Evolutionary conservation across 805 yeast species (phyloP).

Genomic region (Lipomyces starkeyi): DNA sequence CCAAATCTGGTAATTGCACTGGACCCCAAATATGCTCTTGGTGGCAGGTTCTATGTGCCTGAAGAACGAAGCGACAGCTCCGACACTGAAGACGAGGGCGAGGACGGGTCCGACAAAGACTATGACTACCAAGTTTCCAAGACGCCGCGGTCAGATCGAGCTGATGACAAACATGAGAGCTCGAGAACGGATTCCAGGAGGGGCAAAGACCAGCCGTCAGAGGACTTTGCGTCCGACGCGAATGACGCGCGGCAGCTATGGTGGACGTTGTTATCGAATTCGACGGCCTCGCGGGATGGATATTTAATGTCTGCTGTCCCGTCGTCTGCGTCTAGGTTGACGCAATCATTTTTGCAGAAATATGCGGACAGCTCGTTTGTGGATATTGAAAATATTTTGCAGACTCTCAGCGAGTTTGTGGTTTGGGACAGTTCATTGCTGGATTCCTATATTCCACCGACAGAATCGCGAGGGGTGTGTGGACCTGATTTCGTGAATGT

Average conservation of each 20-base stretch:
- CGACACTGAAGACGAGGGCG: conserved; percentile 33
- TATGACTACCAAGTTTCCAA: conserved; percentile 25
- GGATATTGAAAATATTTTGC: conserved; percentile 38
- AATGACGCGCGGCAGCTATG: conserved; percentile 28
- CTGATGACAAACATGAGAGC: conserved; percentile 12
- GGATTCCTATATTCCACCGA: conserved; percentile 33
- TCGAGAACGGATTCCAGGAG: conserved; percentile 17
- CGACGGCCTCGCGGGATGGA: conserved; percentile 20
- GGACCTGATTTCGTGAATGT: conserved; percentile 34
- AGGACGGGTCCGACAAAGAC: conserved; percentile 24
- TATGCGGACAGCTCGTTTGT: conserved; percentile 10
- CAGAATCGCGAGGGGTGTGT: conserved; percentile 14
- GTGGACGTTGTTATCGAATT: conserved; percentile 27
- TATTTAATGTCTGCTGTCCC: conserved; percentile 19
- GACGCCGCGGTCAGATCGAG: conserved; percentile 25
- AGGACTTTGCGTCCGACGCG: conserved; percentile 30
- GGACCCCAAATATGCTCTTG: conserved; percentile 84
- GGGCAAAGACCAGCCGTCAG: conserved; percentile 9
- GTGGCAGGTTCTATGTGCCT: conserved; percentile 83
- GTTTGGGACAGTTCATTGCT: conserved; percentile 48
- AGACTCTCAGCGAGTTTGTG: conserved; percentile 45
- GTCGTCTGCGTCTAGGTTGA: conserved; percentile 23
- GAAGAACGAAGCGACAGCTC: conserved; percentile 34
- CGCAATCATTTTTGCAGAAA: conserved; percentile 16
- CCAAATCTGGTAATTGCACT: conserved; percentile 77